phyloP scores from a whole-genome alignment of 495 filamentous ascomycete species.

The Tuber aestivum region DNA sequence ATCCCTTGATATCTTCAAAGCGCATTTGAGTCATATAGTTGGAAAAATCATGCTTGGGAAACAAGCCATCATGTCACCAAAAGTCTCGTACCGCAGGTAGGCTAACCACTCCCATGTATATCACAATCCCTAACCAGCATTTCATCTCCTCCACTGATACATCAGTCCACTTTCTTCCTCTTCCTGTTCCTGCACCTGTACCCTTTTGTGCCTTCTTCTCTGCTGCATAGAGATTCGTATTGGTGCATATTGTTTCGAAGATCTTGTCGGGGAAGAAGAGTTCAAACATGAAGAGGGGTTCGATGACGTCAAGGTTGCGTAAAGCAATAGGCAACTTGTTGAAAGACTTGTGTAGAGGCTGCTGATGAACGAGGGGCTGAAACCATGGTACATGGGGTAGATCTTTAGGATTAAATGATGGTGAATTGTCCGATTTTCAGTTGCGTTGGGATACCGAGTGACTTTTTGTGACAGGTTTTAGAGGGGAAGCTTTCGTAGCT shows the following conservation, averaged over 20 bases:
- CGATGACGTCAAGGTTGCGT: constrained; percentile 5
- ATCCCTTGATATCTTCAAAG: constrained; percentile 9
- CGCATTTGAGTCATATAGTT: constrained; percentile 15
- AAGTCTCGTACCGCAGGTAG: constrained; percentile 13
- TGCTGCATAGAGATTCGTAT: constrained; percentile 20
- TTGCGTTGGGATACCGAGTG: too few relatives aligned
- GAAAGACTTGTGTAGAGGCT: constrained; percentile 11
- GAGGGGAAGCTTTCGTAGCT: too few relatives aligned
- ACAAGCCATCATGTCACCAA: background rate
- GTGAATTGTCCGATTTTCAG: too few relatives aligned
- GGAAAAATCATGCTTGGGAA: background rate
- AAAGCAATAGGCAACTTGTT: constrained; percentile 11
- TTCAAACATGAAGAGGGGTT: constrained; percentile 12
- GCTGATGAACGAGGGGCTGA: constrained; percentile 9
- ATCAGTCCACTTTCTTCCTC: constrained; percentile 3
- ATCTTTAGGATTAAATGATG: background rate
- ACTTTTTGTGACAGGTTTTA: too few relatives aligned
- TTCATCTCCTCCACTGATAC: constrained; percentile 2
- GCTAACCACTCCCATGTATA: constrained; percentile 23
- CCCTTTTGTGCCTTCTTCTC: background rate
- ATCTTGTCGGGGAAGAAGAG: constrained; percentile 10
- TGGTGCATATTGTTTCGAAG: constrained; percentile 7
- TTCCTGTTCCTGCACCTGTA: constrained; percentile 7
- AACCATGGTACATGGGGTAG: constrained; percentile 10
- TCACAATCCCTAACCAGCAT: constrained; percentile 14